Evolutionary conservation across 192 early-diverging fungal genomes (phyloP).

Genomic region (Nowakowskiella sp.): DNA sequence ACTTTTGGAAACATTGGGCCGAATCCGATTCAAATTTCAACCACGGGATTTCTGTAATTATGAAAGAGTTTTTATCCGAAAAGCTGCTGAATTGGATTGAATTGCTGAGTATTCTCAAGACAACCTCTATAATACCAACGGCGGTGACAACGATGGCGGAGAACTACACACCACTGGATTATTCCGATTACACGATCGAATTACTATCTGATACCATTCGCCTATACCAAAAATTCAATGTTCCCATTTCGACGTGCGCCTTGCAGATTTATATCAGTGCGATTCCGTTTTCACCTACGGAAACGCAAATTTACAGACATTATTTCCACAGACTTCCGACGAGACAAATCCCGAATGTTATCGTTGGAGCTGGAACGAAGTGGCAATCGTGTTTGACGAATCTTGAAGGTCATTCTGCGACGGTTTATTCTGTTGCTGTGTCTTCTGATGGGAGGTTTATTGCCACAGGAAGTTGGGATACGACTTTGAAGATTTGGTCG

Average conservation of each 20-base stretch:
- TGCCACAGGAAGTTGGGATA: constrained; percentile 85
- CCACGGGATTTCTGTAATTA: neutral
- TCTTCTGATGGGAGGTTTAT: constrained; percentile 85
- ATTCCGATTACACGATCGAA: neutral
- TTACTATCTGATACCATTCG: neutral
- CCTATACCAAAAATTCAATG: constrained; percentile 4
- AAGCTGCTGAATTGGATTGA: neutral
- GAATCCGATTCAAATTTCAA: neutral
- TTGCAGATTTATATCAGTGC: constrained; percentile 19
- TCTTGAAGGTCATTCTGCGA: constrained; percentile 93
- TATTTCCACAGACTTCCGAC: constrained; percentile 4
- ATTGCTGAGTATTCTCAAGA: neutral
- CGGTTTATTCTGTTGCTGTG: constrained; percentile 93
- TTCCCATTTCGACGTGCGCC: neutral
- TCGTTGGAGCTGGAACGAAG: no score
- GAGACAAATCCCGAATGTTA: constrained; percentile 15
- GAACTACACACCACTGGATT: neutral
- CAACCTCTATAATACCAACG: neutral
- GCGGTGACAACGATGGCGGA: no score
- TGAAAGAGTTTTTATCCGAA: no score
- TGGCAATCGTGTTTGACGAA: no score
- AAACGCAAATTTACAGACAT: constrained; percentile 3
- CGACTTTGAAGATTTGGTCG: constrained; percentile 88
- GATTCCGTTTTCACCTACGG: constrained; percentile 9
- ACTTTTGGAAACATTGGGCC: neutral